Percentiles rank a stretch among this genome's conserved stretches.
Conservation (phyloP, 1,284 basidiomycete genomes). For the Papiliotrema laurentii region DNA sequence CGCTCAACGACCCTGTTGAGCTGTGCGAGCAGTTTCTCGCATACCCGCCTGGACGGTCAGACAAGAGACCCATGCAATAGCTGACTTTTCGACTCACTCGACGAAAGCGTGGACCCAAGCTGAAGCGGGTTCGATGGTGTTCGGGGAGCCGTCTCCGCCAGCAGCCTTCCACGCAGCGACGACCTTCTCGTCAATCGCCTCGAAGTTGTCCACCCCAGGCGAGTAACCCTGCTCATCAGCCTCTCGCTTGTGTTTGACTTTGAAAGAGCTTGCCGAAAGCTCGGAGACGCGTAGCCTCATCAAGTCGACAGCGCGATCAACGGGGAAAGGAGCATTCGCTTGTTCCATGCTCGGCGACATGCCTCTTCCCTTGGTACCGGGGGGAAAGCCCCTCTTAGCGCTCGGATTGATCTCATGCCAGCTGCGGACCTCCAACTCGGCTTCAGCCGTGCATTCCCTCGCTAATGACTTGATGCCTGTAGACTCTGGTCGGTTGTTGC, state of each 20-base stretch:
- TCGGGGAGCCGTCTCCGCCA: conserved; percentile 38
- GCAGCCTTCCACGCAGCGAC: conserved; percentile 28
- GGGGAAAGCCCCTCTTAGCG: conserved; percentile 22
- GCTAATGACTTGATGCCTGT: conserved; percentile 56
- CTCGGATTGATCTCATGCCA: conserved; percentile 58
- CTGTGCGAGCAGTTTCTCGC: conserved; percentile 60
- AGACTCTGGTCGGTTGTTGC: conserved; percentile 18
- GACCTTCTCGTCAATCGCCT: conserved; percentile 9
- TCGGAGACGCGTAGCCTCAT: conserved; percentile 38
- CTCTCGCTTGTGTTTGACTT: background rate
- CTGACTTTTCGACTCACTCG: conserved; percentile 58
- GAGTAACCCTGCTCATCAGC: conserved; percentile 28
- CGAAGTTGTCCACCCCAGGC: conserved; percentile 9
- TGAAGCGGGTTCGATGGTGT: conserved; percentile 66
- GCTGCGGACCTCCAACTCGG: conserved; percentile 79
- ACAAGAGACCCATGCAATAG: conserved; percentile 8
- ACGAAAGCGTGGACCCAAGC: conserved; percentile 87
- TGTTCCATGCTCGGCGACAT: conserved; percentile 12
- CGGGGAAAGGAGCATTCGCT: conserved; percentile 24
- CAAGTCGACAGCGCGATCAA: conserved; percentile 35
- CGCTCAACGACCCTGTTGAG: conserved; percentile 75
- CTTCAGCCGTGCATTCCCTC: conserved; percentile 84
- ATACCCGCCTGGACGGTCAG: conserved; percentile 73
- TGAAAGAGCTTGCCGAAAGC: conserved; percentile 39
- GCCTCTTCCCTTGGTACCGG: conserved; percentile 30